phyloP scores from a whole-genome alignment of 2,329 filamentous ascomycete genomes.

The Aureobasidium sp. region DNA sequence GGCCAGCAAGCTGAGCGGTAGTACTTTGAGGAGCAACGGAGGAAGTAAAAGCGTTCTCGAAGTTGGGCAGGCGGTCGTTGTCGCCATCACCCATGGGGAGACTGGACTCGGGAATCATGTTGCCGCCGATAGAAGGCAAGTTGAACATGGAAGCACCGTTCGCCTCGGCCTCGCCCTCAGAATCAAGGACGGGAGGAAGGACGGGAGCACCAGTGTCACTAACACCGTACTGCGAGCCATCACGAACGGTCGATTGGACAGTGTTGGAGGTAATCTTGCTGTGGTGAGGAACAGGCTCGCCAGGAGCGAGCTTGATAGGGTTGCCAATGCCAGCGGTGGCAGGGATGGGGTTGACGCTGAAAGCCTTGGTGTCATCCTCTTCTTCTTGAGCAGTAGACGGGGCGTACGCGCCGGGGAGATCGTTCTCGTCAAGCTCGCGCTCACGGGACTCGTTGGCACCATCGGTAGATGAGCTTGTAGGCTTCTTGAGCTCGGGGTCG shows the following conservation, averaged over 20 bases:
- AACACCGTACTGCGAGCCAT: conserved; percentile 81
- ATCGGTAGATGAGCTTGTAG: conserved; percentile 17
- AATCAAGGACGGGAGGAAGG: conserved; percentile 39
- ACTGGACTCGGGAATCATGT: conserved; percentile 73
- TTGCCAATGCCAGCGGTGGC: conserved; percentile 55
- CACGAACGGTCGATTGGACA: conserved; percentile 56
- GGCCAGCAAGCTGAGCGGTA: conserved; percentile 37
- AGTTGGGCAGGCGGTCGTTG: conserved; percentile 23
- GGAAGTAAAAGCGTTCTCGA: conserved; percentile 33
- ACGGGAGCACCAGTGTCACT: conserved; percentile 48
- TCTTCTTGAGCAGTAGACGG: neutral
- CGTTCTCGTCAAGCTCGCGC: conserved; percentile 9
- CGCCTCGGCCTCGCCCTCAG: conserved; percentile 33
- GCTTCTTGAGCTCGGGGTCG: conserved; percentile 51
- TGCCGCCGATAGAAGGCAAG: conserved; percentile 42
- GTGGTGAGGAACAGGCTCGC: conserved; percentile 67
- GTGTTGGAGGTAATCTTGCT: conserved; percentile 58
- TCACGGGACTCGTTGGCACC: conserved; percentile 36
- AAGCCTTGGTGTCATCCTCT: conserved; percentile 34
- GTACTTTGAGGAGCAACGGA: conserved; percentile 37
- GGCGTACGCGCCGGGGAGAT: conserved; percentile 7
- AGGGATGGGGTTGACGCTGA: conserved; percentile 49
- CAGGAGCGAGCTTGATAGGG: conserved; percentile 67
- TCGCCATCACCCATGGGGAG: conserved; percentile 52
- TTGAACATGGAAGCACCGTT: conserved; percentile 36